Conservation (phyloP, 805 yeast genomes). For the Naumovozyma baii region DNA sequence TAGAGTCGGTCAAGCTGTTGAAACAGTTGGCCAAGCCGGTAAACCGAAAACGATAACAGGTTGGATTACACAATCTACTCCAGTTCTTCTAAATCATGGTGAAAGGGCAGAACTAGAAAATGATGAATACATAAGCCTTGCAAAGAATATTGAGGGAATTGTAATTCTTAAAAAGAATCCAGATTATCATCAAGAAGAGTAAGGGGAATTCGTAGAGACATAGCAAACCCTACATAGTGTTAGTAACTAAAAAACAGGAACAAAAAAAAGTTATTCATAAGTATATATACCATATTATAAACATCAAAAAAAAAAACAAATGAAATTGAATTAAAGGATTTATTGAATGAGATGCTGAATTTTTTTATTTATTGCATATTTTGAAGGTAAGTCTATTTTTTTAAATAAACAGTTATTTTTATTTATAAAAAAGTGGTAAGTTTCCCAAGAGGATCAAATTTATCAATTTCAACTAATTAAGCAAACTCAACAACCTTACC, state of each 20-base stretch:
- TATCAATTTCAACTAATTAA: constrained; percentile 23
- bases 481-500: constrained; percentile 86
- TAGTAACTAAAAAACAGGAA: neutral
- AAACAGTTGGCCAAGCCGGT: constrained; percentile 98
- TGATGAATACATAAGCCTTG: constrained; percentile 77
- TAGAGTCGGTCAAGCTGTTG: constrained; percentile 98
- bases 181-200: constrained; percentile 59
- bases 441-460: too few relatives aligned
- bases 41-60: constrained; percentile 98
- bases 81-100: constrained; percentile 85
- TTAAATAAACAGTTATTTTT: too few relatives aligned
- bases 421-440: too few relatives aligned
- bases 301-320: neutral
- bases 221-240: neutral
- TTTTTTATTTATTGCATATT: too few relatives aligned
- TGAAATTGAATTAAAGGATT: neutral
- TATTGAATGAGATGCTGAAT: neutral
- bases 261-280: too few relatives aligned
- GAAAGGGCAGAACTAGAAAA: constrained; percentile 92
- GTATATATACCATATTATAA: neutral
- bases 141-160: constrained; percentile 81
- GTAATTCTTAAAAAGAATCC: constrained; percentile 89
- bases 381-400: too few relatives aligned
- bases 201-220: neutral
- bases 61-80: constrained; percentile 98